Evolutionary conservation across 352 stramenopile genomes (phyloP), one percentile per base, ranked within the genome.

Genomic region (Plasmopara viticola): DNA sequence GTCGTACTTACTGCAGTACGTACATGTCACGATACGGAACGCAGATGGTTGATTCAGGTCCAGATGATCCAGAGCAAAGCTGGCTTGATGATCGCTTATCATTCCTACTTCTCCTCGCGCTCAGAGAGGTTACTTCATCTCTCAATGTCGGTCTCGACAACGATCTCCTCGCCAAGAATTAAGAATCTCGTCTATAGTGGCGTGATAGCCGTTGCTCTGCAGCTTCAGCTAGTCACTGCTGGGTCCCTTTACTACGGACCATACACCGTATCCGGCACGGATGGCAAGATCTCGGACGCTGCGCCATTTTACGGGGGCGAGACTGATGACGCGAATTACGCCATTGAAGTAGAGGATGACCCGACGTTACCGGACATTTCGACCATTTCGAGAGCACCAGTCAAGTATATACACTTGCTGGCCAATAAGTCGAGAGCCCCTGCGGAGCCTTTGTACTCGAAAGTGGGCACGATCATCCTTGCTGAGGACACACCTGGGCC

Each of bases 341-440:
- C 37, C 29, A 39, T 66, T 12, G 40, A 40, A 10, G 44, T 59
- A 7, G 10, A 50, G 44, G 29, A 52, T 14, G 61, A 69, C 48
- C 57, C 57, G 10, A 69, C 61, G 28, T 48, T 69, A 6, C 61
- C 57, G 2, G n/a, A 69, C 41, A 59, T 69, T 28, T 51, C 30
- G 0, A 62, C 61, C 3, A 69, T 70, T 20, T 48, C 51, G 33
- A 44, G 18, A 6, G 58, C 62, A 20, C 48, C 51, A 0, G 61
- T 64, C 34, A 49, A 15, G 6, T 62, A 29, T 42, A 13, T 31
- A 12, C 42, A 63, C 8, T 33, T 69, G 29, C 33, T 69, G 46
- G 44, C 43, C 9, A 69, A 62, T 39, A 6, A 25, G 17, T 45
- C 61, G 13, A 47, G 46, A 44, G 28, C 50, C 14, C 60, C 60